Evolutionary conservation across 345 rosid species (phyloP), one percentile per base, ranked within the genome.

Genomic region (Combretum micranthum): DNA sequence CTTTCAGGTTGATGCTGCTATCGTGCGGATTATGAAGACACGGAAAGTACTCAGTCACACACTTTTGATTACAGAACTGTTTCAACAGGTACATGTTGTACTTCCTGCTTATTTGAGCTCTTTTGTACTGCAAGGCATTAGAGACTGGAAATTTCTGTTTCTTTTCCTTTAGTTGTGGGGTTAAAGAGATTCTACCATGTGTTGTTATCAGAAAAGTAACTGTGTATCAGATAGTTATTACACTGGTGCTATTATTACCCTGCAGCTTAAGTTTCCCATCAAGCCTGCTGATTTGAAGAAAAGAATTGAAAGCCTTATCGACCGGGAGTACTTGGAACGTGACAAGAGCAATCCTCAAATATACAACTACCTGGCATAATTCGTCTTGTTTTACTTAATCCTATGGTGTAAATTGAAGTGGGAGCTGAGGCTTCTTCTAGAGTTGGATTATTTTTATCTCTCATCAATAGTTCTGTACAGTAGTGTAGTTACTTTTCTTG

Each of bases 281-380:
- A 93, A 93, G 77, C 96, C 97, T 2, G 85, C 88, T 8, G 99
- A 93, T 74, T 70, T 93, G 82, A 93, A 93, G 96, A 93, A 93
- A 73, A 83, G 99, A 66, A 89, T 93, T 20, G 99, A 89, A 70
- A 85, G 96, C 70, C 81, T 93, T 39, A 93, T 93, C 9, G 99
- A 93, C 70, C 62, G 99, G 71, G 99, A 93, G 70, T 93, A 93
- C 83, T 76, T 93, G 72, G 99, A 93, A 84, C 76, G 99, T 64
- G 99, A 93, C 83, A 89, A 87, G 82, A 93, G 62, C 86, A 93
- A 93, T 73, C 96, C 96, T 25, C 99, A 89, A 67, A 80, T 93
- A 69, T 93, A 93, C 82, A 93, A 89, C 71, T 93, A 93, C 81
- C 74, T 93, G 63, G 99, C 97, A 13, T 86, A 71, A 53, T 53